Conservation (phyloP, 1,284 basidiomycete species). For the Anthracocystis setariae region DNA sequence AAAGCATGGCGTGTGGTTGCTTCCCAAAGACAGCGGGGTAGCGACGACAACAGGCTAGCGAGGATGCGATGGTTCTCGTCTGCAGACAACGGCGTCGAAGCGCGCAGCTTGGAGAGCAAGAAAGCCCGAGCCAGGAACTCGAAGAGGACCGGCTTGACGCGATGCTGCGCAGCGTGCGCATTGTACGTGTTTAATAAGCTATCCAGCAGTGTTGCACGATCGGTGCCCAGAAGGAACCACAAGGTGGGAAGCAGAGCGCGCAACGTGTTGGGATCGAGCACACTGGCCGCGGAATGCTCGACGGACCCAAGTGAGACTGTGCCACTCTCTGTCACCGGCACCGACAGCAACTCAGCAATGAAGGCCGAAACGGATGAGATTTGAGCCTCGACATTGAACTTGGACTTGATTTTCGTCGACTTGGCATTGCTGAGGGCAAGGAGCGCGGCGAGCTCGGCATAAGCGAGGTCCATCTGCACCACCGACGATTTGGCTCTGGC, state of each 20-base stretch:
- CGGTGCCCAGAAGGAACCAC: constrained; percentile 49
- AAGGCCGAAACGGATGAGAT: constrained; percentile 36
- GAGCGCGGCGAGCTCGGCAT: constrained; percentile 47
- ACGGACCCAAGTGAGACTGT: constrained; percentile 30
- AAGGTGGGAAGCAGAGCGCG: constrained; percentile 49
- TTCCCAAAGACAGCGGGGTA: constrained; percentile 39
- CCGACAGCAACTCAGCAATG: constrained; percentile 31
- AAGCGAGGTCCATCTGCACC: constrained; percentile 49
- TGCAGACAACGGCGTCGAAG: constrained; percentile 11
- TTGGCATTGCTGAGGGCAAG: constrained; percentile 23
- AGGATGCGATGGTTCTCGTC: constrained; percentile 16
- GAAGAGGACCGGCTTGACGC: constrained; percentile 47
- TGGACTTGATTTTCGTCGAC: constrained; percentile 22
- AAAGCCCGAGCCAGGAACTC: constrained; percentile 48
- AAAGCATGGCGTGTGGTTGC: constrained; percentile 9
- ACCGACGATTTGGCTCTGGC: constrained; percentile 29
- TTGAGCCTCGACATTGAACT: constrained; percentile 41
- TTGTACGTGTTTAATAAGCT: constrained; percentile 33
- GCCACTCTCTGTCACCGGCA: constrained; percentile 23
- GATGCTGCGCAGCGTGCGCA: constrained; percentile 20
- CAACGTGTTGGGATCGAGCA: constrained; percentile 42
- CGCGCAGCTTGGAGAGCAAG: constrained; percentile 23
- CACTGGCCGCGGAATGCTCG: constrained; percentile 15
- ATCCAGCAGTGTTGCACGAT: constrained; percentile 31
- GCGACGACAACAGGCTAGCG: constrained; percentile 21